A percentile compares a stretch with the other conserved stretches of the same genome.
These are phyloP conservation scores for Eucalyptus marginata DNA, from an alignment of 345 rosid genomes.

Conservation along the genomic window DNA sequence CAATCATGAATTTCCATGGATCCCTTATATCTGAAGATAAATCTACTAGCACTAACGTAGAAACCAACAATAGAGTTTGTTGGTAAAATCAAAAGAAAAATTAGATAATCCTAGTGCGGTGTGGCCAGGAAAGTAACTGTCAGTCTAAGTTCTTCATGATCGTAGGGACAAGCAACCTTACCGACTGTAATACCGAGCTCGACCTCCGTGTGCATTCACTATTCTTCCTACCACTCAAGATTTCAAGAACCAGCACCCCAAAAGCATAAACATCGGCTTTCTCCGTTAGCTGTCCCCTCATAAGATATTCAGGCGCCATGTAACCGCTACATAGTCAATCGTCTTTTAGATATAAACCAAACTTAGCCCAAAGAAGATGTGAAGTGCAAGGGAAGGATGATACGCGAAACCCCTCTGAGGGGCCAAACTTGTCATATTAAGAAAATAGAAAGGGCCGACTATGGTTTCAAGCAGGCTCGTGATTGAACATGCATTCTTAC, in stretches of 20 bases:
- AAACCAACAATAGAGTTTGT: neutral
- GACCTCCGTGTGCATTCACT: constrained; percentile 41
- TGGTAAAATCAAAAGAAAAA: neutral
- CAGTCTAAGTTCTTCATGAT: neutral
- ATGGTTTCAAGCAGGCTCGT: neutral
- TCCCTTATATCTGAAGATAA: neutral
- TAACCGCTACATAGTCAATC: too few relatives aligned
- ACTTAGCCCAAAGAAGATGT: too few relatives aligned
- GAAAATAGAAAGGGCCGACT: neutral
- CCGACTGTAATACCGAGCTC: constrained; percentile 36
- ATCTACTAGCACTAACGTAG: neutral
- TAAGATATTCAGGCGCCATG: too few relatives aligned
- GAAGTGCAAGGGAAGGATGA: too few relatives aligned
- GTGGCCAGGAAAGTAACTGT: neutral
- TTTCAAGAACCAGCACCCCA: constrained; percentile 66
- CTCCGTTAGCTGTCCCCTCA: constrained; percentile 8
- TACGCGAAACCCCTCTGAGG: neutral
- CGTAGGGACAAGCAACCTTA: constrained; percentile 1
- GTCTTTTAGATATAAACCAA: too few relatives aligned
- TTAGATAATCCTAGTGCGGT: neutral
- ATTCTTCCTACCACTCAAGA: constrained; percentile 49
- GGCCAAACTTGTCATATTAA: neutral
- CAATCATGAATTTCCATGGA: neutral
- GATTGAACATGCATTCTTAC: constrained; percentile 18
- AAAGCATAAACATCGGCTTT: constrained; percentile 72